Base-by-base conservation (phyloP, 2,329 filamentous ascomycete species). In the Phyllosticta paracitricarpa region DNA sequence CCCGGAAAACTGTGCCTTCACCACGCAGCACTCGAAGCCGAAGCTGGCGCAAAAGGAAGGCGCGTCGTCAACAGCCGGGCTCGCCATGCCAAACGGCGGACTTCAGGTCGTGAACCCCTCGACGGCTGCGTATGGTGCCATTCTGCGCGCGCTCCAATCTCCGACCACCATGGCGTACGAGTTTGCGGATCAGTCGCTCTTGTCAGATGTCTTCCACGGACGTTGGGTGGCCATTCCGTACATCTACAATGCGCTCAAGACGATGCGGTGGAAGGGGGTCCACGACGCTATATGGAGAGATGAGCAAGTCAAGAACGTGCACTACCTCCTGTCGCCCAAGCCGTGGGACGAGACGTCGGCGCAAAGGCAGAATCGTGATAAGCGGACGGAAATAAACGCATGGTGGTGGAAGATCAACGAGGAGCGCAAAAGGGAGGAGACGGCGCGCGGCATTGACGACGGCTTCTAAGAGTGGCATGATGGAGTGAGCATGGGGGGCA, bases 271-370 rank as follows among this genome's bases (percentile, higher is more conserved):
- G 74, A 71, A 80, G 64, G 79, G 78, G 9, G 81, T 84, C 61
- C 83, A 85, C 66, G 75, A 80, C 65, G 72, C 76, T 28, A 85
- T 86, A 61, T 86, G 84, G 84, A 73, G 78, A 62, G 83, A 86
- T 64, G 78, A 81, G 19, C 69, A 78, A 65, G 81, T 86, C 22
- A 85, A 85, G 74, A 86, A 85, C 65, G 74, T 86, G 10, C 84
- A 86, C 69, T 86, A 84, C 66, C 81, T 86, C 51, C 68, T 86
- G 61, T 81, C 77, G 57, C 82, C 83, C 33, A 86, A 86, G 73
- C 84, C 84, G 3, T 86, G 84, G 84, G 81, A 86, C 63, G 82
- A 85, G 71, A 75, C 14, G 70, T 70, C 54, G 67, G 75, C 61
- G 74, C 72, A 8, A 71, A 76, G 66, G 71, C 71, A 61, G 68